Evolutionary conservation across 768 basidiomycete genomes (phyloP).

Genomic region (Hebeloma cylindrosporum): DNA sequence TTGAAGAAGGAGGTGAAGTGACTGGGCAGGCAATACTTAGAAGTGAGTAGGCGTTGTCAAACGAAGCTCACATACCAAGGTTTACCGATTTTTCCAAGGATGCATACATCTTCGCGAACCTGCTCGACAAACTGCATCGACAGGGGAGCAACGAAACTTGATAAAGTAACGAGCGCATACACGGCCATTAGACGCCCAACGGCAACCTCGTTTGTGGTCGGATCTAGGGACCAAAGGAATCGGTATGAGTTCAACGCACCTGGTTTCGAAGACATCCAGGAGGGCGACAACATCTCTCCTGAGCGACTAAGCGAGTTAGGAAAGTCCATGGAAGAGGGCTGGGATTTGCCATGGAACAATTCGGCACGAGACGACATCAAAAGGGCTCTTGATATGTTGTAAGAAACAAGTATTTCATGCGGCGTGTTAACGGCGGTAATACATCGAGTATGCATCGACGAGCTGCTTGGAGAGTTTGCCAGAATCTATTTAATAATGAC

Average conservation of each 20-base stretch:
- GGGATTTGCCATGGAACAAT: slow-evolving; percentile 59
- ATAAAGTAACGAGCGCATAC: slow-evolving; percentile 37
- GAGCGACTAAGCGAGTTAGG: slow-evolving; percentile 36
- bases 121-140: slow-evolving; percentile 41
- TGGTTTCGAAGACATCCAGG: slow-evolving; percentile 21
- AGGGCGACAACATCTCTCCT: slow-evolving; percentile 19
- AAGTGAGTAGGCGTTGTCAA: slow-evolving; percentile 35
- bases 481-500: no score
- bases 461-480: no score
- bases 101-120: slow-evolving; percentile 41
- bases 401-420: no score
- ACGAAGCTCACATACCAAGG: slow-evolving; percentile 11
- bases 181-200: slow-evolving; percentile 47
- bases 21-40: slow-evolving; percentile 55
- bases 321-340: slow-evolving; percentile 40
- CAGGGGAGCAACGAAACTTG: slow-evolving; percentile 27
- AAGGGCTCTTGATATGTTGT: slow-evolving; percentile 13
- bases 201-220: slow-evolving; percentile 32
- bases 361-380: slow-evolving; percentile 31
- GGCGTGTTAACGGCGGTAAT: no score
- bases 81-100: slow-evolving; percentile 36
- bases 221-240: slow-evolving; percentile 37
- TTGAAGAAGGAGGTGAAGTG: slow-evolving; percentile 31
- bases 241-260: slow-evolving; percentile 35
- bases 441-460: no score